Percentiles rank a stretch among this genome's conserved stretches.
Conservation (phyloP, 2,329 filamentous ascomycete genomes). For the Cyphellophora europaea region DNA sequence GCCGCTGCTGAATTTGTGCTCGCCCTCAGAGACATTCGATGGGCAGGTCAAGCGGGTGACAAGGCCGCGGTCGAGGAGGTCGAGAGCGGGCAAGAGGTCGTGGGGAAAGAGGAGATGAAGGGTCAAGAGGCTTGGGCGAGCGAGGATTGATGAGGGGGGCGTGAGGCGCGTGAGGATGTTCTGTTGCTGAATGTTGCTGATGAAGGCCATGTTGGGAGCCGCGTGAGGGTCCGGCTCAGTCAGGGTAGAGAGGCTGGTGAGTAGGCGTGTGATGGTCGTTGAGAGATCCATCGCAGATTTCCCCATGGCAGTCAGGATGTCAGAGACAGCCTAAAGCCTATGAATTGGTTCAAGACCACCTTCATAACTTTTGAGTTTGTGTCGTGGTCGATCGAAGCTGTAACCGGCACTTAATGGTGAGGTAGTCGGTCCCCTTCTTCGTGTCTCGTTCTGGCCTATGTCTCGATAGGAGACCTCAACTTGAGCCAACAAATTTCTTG, state of each 20-base stretch:
- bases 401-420: no score
- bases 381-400: no score
- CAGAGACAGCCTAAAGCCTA: no score
- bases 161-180: neutral
- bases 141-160: neutral
- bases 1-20: neutral
- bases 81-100: conserved; percentile 72
- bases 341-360: no score
- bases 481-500: no score
- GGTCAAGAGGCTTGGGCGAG: conserved; percentile 49
- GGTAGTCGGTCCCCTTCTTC: no score
- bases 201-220: neutral
- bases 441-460: no score
- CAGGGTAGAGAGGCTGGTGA: neutral
- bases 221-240: neutral
- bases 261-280: neutral
- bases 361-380: no score
- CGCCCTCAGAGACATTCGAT: neutral
- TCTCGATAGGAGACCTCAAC: no score
- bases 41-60: conserved; percentile 45
- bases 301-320: no score
- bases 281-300: no score
- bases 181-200: neutral
- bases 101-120: conserved; percentile 79
- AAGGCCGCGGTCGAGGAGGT: conserved; percentile 71